Base-by-base conservation (phyloP, 345 rosid species). In the Stellera chamaejasme region DNA sequence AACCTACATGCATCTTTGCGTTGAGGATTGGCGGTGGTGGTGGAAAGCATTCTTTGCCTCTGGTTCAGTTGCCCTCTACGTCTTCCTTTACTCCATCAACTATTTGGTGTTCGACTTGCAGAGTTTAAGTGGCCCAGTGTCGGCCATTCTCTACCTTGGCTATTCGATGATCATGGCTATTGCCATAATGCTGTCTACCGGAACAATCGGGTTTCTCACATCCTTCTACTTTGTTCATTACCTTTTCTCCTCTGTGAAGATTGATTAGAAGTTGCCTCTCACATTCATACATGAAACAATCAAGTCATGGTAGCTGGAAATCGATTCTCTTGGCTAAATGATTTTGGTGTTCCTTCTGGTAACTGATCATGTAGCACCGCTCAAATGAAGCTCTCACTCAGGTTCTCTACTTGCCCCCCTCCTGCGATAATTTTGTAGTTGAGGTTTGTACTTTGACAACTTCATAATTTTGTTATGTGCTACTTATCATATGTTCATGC, bases 11-110 rank as follows among this genome's bases (percentile, higher is more conserved):
- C 95, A 83, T 60, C 95, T 87, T 26, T 87, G 90, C 12, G 95
- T 81, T 11, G 95, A 87, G 71, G 95, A 87, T 51, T 87, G 95
- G 95, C 79, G 72, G 55, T 87, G 95, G 95, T 83, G 91, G 95
- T 87, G 95, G 95, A 87, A 83, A 72, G 81, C 95, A 3, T 87
- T 87, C 81, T 87, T 59, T 36, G 95, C 95, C 13, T 83, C 90
- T 6, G 95, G 95, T 45, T 87, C 91, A 42, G 95, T 87, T 7
- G 75, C 95, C 5, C 73, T 87, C 59, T 87, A 83, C n/a, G 88
- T 87, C 19, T 87, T 83, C 60, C 70, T 83, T 2, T 87, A 81
- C 73, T 81, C 95, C 47, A 81, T 87, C 75, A 83, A 83, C 65
- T 87, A 87, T 62, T 67, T 87, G 84, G 84, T 83, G 13, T 83